Conservation (phyloP, 148 eudicot species). For the Tetragonia tetragonoides region DNA sequence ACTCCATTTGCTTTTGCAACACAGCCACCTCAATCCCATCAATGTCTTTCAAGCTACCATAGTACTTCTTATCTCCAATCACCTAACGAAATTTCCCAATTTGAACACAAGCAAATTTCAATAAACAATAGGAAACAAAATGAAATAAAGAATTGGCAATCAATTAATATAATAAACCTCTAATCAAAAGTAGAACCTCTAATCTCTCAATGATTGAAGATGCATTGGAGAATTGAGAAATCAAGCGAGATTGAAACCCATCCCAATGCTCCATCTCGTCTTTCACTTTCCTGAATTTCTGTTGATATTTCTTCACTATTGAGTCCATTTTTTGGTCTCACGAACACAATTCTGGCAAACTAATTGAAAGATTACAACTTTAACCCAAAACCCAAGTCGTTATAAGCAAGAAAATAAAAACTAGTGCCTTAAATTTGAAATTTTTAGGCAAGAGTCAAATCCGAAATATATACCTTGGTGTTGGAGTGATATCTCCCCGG, state of each 20-base stretch:
- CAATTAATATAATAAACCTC: slow-evolving; percentile 28
- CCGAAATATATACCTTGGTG: no score
- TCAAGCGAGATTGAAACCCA: slow-evolving; percentile 44
- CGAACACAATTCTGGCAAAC: not conserved
- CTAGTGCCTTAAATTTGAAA: no score
- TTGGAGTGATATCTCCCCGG: no score
- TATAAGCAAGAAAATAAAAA: no score
- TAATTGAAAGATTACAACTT: no score
- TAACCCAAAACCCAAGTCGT: no score
- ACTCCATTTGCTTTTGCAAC: slow-evolving; percentile 67
- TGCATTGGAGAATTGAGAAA: slow-evolving; percentile 53
- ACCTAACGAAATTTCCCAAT: slow-evolving; percentile 31
- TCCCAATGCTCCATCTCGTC: slow-evolving; percentile 55
- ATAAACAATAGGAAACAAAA: slow-evolving; percentile 3
- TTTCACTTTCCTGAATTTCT: slow-evolving; percentile 43
- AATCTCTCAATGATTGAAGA: slow-evolving; percentile 50
- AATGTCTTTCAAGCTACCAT: slow-evolving; percentile 63
- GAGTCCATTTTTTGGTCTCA: slow-evolving; percentile 36
- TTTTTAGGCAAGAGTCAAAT: no score
- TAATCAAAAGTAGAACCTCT: slow-evolving; percentile 43
- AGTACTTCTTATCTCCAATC: slow-evolving; percentile 53
- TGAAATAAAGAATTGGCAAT: not conserved
- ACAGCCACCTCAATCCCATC: slow-evolving; percentile 54
- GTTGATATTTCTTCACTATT: slow-evolving; percentile 52
- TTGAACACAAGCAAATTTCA: not conserved